phyloP scores from a whole-genome alignment of 306 rosid species.

The Vigna mungo region DNA sequence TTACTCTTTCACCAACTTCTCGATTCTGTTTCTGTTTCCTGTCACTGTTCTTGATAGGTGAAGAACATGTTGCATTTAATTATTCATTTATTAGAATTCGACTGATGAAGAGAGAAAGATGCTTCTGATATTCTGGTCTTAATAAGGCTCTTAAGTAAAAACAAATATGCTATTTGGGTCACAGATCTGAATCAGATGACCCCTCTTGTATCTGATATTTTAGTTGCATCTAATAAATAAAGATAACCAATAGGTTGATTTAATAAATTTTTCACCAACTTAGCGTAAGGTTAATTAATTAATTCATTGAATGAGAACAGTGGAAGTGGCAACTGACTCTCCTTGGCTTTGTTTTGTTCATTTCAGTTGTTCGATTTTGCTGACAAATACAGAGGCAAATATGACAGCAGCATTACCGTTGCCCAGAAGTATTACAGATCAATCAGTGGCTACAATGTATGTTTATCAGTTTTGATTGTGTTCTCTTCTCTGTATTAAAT shows the following conservation, averaged over 20 bases:
- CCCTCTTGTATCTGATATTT: slow-evolving; percentile 7
- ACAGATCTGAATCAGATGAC: slow-evolving; percentile 17
- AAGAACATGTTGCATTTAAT: slow-evolving; percentile 43
- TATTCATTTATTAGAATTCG: slow-evolving; percentile 35
- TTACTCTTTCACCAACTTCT: slow-evolving; percentile 12
- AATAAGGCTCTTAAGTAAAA: slow-evolving; percentile 1
- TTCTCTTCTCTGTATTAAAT: not conserved
- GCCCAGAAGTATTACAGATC: slow-evolving; percentile 92
- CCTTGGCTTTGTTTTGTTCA: not conserved
- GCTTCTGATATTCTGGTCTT: slow-evolving; percentile 37
- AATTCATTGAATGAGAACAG: not conserved
- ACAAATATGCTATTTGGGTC: not conserved
- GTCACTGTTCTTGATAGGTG: slow-evolving; percentile 41
- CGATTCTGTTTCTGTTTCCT: not conserved
- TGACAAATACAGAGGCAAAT: slow-evolving; percentile 92
- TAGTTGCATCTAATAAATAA: slow-evolving; percentile 40
- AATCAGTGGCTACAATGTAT: slow-evolving; percentile 87
- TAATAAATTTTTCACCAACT: slow-evolving; percentile 31
- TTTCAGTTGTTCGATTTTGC: slow-evolving; percentile 91
- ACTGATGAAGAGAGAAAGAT: slow-evolving; percentile 29
- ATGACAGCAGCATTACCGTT: slow-evolving; percentile 83
- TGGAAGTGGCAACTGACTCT: not conserved
- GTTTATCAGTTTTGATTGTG: slow-evolving; percentile 35
- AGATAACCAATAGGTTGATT: slow-evolving; percentile 25
- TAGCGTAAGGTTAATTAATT: slow-evolving; percentile 7